These are phyloP conservation scores for Pseudogymnoascus sp. DNA, from an alignment of 2,329 filamentous ascomycete genomes.

Conservation along the genomic window DNA sequence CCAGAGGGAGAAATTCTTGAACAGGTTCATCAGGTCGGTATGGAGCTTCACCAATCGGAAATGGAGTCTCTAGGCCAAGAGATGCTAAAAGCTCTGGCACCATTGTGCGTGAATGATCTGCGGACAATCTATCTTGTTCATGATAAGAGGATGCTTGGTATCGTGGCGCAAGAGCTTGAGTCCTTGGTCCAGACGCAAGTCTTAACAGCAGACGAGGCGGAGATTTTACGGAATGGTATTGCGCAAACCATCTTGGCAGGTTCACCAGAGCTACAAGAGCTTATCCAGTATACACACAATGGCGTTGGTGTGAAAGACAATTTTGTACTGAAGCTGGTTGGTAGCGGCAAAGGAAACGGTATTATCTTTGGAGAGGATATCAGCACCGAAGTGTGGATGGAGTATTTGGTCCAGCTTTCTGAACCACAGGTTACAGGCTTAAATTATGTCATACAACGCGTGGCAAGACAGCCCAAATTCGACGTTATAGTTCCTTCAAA, in stretches of 20 bases:
- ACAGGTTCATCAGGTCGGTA: slow-evolving; percentile 24
- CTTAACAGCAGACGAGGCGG: slow-evolving; percentile 19
- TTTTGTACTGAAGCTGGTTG: slow-evolving; percentile 17
- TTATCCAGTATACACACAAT: slow-evolving; percentile 13
- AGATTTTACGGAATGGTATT: slow-evolving; percentile 20
- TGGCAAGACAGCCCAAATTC: slow-evolving; percentile 19
- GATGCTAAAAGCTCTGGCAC: slow-evolving; percentile 23
- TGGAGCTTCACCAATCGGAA: slow-evolving; percentile 29
- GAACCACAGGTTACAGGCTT: slow-evolving; percentile 16
- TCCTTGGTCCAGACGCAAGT: slow-evolving; percentile 21
- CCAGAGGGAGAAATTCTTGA: slow-evolving; percentile 19
- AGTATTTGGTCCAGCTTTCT: slow-evolving; percentile 18
- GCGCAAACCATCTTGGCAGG: slow-evolving; percentile 23
- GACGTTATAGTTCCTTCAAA: slow-evolving; percentile 18
- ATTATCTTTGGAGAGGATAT: slow-evolving; percentile 13
- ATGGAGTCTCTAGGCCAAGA: slow-evolving; percentile 19
- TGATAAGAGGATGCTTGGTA: slow-evolving; percentile 29
- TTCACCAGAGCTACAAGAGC: slow-evolving; percentile 19
- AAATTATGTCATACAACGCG: slow-evolving; percentile 13
- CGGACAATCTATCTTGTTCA: slow-evolving; percentile 28
- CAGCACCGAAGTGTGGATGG: slow-evolving; percentile 19
- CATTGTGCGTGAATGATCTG: slow-evolving; percentile 29
- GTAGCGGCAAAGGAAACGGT: slow-evolving; percentile 12
- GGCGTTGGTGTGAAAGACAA: slow-evolving; percentile 17
- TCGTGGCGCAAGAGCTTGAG: slow-evolving; percentile 26